These are phyloP conservation scores for Coprinopsis cinerea DNA, from an alignment of 768 basidiomycete species.

Conservation along the genomic window DNA sequence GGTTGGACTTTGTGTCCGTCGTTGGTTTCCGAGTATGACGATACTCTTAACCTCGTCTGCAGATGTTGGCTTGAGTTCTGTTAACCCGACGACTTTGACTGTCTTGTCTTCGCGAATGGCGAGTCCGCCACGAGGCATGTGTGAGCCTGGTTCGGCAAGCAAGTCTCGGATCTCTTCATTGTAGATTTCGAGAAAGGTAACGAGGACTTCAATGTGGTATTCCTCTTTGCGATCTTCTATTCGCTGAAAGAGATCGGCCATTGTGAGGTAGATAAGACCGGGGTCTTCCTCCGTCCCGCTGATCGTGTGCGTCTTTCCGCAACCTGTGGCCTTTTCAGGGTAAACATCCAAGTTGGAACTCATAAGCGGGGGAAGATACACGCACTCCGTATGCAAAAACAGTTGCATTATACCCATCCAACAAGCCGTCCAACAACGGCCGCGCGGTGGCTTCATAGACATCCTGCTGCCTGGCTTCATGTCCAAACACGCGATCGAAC, in stretches of 20 bases:
- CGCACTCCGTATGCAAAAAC: slow-evolving; percentile 98
- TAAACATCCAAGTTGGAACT: slow-evolving; percentile 5
- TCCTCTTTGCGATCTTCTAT: slow-evolving; percentile 87
- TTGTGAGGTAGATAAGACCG: slow-evolving; percentile 93
- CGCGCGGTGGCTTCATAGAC: slow-evolving; percentile 85
- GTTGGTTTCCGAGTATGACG: slow-evolving; percentile 81
- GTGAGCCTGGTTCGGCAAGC: slow-evolving; percentile 65
- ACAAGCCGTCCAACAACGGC: slow-evolving; percentile 75
- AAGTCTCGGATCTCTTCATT: slow-evolving; percentile 98
- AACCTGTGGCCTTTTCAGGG: slow-evolving; percentile 86
- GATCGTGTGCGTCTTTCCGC: slow-evolving; percentile 99
- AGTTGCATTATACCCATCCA: slow-evolving; percentile 95
- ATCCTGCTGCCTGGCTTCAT: slow-evolving; percentile 74
- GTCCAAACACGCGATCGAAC: slow-evolving; percentile 90
- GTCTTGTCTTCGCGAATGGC: slow-evolving; percentile 92
- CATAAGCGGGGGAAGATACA: slow-evolving; percentile 8
- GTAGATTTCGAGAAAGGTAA: slow-evolving; percentile 98
- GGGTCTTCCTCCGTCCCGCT: slow-evolving; percentile 85
- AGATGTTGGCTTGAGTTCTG: slow-evolving; percentile 70
- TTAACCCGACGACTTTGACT: slow-evolving; percentile 84
- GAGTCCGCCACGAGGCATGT: slow-evolving; percentile 72
- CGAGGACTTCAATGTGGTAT: slow-evolving; percentile 79
- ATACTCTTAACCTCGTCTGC: slow-evolving; percentile 95
- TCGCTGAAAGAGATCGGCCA: slow-evolving; percentile 92
- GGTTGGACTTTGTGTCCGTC: slow-evolving; percentile 89